Percentiles rank a stretch among this genome's conserved stretches.
Conservation (phyloP, 129 eudicot genomes). For the Pittosporum tobira region DNA sequence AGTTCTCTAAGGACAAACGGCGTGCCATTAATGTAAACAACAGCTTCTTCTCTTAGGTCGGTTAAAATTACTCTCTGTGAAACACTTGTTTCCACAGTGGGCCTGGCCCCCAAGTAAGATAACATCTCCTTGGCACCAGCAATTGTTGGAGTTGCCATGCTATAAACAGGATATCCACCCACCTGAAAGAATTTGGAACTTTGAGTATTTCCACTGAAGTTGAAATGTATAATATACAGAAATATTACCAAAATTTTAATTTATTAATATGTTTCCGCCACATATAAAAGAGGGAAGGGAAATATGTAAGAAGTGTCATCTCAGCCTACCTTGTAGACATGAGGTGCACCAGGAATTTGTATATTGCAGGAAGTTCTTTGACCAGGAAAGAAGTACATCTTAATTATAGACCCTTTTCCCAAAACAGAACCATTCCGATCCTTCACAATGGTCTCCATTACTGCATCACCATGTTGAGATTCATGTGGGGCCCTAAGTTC, state of each 20-base stretch:
- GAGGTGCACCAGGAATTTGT: conserved; percentile 96
- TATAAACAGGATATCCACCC: conserved; percentile 82
- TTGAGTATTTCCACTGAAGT: no score
- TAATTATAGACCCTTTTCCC: conserved; percentile 88
- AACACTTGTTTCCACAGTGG: conserved; percentile 27
- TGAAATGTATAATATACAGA: no score
- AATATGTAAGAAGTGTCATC: no score
- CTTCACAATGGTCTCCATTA: conserved; percentile 91
- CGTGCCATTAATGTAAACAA: conserved; percentile 83
- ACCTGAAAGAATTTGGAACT: conserved; percentile 38
- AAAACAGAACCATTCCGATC: conserved; percentile 94
- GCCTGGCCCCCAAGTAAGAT: conserved; percentile 55
- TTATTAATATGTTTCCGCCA: no score
- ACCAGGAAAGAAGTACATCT: conserved; percentile 99
- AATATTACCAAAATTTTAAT: no score
- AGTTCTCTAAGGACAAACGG: conserved; percentile 96
- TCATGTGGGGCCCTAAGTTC: conserved; percentile 85
- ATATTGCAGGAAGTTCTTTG: conserved; percentile 87
- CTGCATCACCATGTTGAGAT: conserved; percentile 97
- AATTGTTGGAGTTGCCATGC: conserved; percentile 97
- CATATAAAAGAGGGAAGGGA: no score
- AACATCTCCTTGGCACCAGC: conserved; percentile 89
- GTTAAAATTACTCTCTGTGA: conserved; percentile 59
- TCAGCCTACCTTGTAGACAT: conserved; percentile 71
- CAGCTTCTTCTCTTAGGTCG: conserved; percentile 90